Conservation (phyloP, 345 rosid species). For the Excoecaria cochinchinensis region DNA sequence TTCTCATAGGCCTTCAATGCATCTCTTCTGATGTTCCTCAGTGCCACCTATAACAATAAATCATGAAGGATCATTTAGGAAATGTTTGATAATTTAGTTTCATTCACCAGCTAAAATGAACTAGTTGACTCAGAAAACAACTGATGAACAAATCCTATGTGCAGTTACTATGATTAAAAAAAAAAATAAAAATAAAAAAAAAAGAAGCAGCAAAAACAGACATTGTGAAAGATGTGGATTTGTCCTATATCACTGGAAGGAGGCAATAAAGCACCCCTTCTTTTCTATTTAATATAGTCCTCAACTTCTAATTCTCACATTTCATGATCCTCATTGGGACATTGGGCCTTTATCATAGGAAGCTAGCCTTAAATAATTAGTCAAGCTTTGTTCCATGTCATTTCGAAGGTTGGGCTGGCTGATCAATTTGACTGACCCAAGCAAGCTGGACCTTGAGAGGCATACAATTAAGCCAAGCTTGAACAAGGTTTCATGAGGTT, state of each 20-base stretch:
- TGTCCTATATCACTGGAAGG: not conserved
- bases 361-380: not conserved
- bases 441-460: not conserved
- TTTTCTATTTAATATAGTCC: not conserved
- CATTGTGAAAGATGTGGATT: not conserved
- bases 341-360: not conserved
- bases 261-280: not conserved
- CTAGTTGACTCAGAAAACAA: not conserved
- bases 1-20: conserved; percentile 86
- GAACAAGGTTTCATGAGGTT: not conserved
- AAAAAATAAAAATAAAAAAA: too few species aligned
- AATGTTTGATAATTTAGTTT: not conserved
- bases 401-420: not conserved
- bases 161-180: not conserved
- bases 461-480: not conserved
- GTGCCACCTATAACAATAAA: conserved; percentile 57
- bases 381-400: not conserved
- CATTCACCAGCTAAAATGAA: not conserved
- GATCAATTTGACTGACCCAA: not conserved
- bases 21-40: conserved; percentile 94
- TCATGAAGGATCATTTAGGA: conserved; percentile 3
- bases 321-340: not conserved
- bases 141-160: not conserved
- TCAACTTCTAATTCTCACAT: not conserved
- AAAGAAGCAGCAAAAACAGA: not conserved